These are phyloP conservation scores for Monosporozyma yasuniensis DNA, from an alignment of 805 yeast species.

Conservation along the genomic window DNA sequence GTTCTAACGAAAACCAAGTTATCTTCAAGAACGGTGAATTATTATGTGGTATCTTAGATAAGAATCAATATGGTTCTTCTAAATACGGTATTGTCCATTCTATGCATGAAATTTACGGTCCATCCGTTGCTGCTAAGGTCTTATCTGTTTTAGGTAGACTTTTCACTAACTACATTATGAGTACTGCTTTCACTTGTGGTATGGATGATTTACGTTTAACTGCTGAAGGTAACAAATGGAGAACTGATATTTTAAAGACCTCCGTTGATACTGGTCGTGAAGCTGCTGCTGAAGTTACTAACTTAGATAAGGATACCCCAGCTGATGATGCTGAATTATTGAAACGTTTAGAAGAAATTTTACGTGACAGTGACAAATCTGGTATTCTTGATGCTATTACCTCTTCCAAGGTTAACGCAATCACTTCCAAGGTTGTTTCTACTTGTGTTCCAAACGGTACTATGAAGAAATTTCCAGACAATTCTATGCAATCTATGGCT, in stretches of 20 bases:
- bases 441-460: constrained; percentile 95
- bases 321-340: constrained; percentile 66
- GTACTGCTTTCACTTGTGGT: constrained; percentile 96
- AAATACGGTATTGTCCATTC: constrained; percentile 96
- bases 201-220: constrained; percentile 97
- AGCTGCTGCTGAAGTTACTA: constrained; percentile 93
- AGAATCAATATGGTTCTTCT: constrained; percentile 97
- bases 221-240: constrained; percentile 80
- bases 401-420: constrained; percentile 81
- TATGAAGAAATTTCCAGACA: constrained; percentile 88
- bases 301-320: constrained; percentile 45
- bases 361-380: constrained; percentile 85
- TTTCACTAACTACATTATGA: constrained; percentile 87
- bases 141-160: constrained; percentile 89
- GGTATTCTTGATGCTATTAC: constrained; percentile 94
- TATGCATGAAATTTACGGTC: constrained; percentile 90
- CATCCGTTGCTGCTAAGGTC: constrained; percentile 80
- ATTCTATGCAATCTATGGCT: constrained; percentile 98
- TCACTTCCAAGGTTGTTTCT: constrained; percentile 90
- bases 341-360: constrained; percentile 85
- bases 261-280: constrained; percentile 76
- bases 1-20: constrained; percentile 78
- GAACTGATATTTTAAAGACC: constrained; percentile 69
- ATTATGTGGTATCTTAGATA: constrained; percentile 87
- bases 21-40: constrained; percentile 80